These are phyloP conservation scores for Trapa incisa DNA, from an alignment of 345 rosid species.

Conservation along the genomic window DNA sequence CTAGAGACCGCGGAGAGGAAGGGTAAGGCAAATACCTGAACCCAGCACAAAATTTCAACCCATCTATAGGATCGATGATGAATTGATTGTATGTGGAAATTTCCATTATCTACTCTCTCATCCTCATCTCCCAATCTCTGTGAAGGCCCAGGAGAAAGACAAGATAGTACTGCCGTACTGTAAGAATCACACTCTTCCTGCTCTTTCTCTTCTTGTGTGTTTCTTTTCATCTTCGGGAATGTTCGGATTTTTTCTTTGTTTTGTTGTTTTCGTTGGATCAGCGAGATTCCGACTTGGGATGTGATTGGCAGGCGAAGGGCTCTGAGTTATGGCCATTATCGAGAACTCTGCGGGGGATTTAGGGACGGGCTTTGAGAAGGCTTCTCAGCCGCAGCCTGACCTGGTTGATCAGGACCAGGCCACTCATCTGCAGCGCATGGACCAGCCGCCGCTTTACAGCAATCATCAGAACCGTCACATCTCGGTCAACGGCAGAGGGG, in stretches of 20 bases:
- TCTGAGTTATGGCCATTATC: conserved; percentile 41
- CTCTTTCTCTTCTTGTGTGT: neutral
- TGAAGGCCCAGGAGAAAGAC: neutral
- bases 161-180: neutral
- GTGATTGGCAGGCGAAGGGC: neutral
- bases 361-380: conserved; percentile 13
- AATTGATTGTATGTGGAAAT: neutral
- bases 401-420: conserved; percentile 36
- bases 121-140: neutral
- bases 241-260: neutral
- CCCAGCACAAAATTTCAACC: neutral
- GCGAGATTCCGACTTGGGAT: neutral
- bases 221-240: neutral
- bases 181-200: neutral
- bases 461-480: conserved; percentile 5
- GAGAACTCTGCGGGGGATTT: conserved; percentile 34
- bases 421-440: neutral
- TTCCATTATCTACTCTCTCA: neutral
- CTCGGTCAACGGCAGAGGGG: conserved; percentile 14
- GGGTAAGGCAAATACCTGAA: neutral
- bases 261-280: neutral
- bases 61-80: neutral
- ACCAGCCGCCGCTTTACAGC: conserved; percentile 11
- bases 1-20: neutral
- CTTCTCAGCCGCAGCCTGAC: conserved; percentile 5